Evolutionary conservation across 345 rosid species (phyloP).

Genomic region (Cardiospermum halicacabum): DNA sequence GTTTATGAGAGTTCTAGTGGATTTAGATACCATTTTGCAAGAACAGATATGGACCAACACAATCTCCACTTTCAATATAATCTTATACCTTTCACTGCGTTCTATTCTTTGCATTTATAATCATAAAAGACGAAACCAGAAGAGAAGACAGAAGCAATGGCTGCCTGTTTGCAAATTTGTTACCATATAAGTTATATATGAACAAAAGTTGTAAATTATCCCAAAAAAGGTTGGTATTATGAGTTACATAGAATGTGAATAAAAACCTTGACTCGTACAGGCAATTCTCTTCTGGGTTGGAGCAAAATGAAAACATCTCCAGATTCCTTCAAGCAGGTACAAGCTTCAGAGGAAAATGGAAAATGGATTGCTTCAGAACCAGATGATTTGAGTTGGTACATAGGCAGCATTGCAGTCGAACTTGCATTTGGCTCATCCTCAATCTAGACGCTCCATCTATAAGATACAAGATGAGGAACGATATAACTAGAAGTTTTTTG

Average conservation of each 20-base stretch:
- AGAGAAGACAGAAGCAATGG: neutral
- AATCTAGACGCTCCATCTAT: conserved; percentile 95
- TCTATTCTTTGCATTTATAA: neutral
- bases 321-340: conserved; percentile 6
- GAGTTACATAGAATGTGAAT: conserved; percentile 1
- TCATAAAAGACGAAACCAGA: neutral
- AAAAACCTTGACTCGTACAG: conserved; percentile 2
- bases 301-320: neutral
- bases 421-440: conserved; percentile 22
- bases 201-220: neutral
- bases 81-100: too few species aligned
- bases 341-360: neutral
- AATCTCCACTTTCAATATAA: too few species aligned
- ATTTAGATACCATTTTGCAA: conserved; percentile 33
- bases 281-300: conserved; percentile 9
- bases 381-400: neutral
- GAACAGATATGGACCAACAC: too few species aligned
- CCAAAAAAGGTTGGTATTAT: neutral
- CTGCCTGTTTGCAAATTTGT: neutral
- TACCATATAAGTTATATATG: neutral
- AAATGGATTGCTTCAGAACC: neutral
- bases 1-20: conserved; percentile 32
- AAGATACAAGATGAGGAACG: conserved; percentile 13
- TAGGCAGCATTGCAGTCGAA: conserved; percentile 10
- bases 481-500: neutral